Evolutionary conservation across 1,284 basidiomycete species (phyloP), one percentile per base, ranked within the genome.

Genomic region (Pseudozyma sp.): DNA sequence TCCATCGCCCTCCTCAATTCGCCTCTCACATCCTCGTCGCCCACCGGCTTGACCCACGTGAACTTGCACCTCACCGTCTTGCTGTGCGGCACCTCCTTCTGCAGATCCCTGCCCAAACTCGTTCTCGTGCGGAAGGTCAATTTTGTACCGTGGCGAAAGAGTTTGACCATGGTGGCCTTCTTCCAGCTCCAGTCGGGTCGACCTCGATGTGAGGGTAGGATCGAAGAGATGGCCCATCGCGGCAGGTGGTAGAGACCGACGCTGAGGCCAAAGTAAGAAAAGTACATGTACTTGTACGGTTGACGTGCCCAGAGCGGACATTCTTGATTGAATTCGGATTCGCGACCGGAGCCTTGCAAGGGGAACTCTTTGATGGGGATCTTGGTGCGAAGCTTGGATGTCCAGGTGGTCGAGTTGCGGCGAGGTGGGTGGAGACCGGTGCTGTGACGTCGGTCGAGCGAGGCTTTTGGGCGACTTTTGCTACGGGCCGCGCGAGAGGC

Each of bases 51-150:
- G 30, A 83, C 65, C 77, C 79, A 78, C 30, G 72, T 54, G 50
- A 80, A 83, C 51, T 75, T 79, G 62, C 77, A 66, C 16, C 67
- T 50, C 29, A 78, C 61, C 47, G 74, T 80, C 67, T 75, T 68
- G 33, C 62, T 71, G 46, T 77, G 78, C n/a, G 81, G 80, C 39
- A 77, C 74, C 40, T 70, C 68, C 50, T 71, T 74, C 30, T 65
- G 55, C 46, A 81, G 53, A 37, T 77, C 66, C 4, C 79, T 54
- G 1, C 75, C 65, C 34, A 83, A 54, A 57, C 61, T 68, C 24
- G 79, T 77, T 7, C 72, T 65, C 19, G 81, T 82, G 10, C 80
- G 65, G 45, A 79, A 83, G 3, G 79, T 81, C 14, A 80, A 62
- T 37, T 75, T 48, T 7, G 74, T 80, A 13, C 77, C 76, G 35